These are phyloP conservation scores for Solanum ossicruentum DNA, from an alignment of 257 asterid species.

Conservation along the genomic window DNA sequence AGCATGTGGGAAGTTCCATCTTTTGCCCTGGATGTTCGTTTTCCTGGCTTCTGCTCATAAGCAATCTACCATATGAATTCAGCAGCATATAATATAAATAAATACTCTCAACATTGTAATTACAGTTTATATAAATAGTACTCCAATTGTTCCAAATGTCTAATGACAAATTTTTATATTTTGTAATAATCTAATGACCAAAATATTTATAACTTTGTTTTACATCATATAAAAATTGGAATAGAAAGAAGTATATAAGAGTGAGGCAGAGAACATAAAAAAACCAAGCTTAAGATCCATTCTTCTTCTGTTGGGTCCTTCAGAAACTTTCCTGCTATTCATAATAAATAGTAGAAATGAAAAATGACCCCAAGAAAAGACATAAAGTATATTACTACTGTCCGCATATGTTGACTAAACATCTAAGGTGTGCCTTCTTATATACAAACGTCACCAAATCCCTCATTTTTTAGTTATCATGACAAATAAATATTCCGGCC, in stretches of 20 bases:
- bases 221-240: too few species aligned
- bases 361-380: neutral
- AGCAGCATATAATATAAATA: neutral
- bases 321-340: neutral
- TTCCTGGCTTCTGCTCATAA: conserved; percentile 6
- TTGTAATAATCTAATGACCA: too few species aligned
- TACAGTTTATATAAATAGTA: neutral
- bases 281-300: neutral
- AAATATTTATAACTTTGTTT: too few species aligned
- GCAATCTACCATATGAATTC: conserved; percentile 16
- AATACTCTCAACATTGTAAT: neutral
- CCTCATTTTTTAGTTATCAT: too few species aligned
- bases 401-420: too few species aligned
- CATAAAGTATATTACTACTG: too few species aligned
- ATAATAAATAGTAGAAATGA: neutral
- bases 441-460: too few species aligned
- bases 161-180: too few species aligned
- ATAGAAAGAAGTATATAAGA: too few species aligned
- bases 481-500: too few species aligned
- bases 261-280: neutral
- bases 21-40: neutral
- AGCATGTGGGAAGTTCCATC: neutral
- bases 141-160: too few species aligned
- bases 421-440: too few species aligned
- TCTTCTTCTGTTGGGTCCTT: neutral